Evolutionary conservation across 176 grass and related monocot species (phyloP).

Genomic region (Cocos nucifera): DNA sequence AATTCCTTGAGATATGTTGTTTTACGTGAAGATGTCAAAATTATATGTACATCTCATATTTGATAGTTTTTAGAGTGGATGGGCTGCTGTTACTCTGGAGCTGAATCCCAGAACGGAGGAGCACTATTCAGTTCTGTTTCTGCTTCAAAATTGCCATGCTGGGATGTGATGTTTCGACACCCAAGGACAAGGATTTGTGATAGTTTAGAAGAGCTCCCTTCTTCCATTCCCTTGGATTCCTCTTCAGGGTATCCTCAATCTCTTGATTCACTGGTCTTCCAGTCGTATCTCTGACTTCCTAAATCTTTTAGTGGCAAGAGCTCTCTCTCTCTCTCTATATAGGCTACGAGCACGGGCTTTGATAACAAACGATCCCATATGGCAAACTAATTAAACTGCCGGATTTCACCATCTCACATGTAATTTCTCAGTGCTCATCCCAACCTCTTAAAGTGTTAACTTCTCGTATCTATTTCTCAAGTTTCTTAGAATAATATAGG

Average conservation of each 20-base stretch:
- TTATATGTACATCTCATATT: neutral
- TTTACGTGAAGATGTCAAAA: neutral
- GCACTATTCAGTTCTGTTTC: neutral
- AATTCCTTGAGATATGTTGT: too few relatives aligned
- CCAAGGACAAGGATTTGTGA: conserved; percentile 14
- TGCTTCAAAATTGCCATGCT: conserved; percentile 16
- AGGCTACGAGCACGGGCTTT: conserved; percentile 68
- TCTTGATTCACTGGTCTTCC: too few relatives aligned
- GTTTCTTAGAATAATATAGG: neutral
- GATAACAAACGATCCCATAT: conserved; percentile 60
- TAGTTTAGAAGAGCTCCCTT: conserved; percentile 40
- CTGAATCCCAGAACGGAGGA: conserved; percentile 21
- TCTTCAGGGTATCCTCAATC: conserved; percentile 30
- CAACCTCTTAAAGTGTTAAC: too few relatives aligned
- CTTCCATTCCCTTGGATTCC: conserved; percentile 51
- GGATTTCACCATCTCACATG: conserved; percentile 16
- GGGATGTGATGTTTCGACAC: conserved; percentile 24
- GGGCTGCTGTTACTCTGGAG: conserved; percentile 46
- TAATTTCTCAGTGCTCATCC: neutral
- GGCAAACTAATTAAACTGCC: conserved; percentile 40
- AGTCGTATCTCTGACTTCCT: too few relatives aligned
- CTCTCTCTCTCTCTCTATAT: neutral
- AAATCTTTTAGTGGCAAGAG: too few relatives aligned
- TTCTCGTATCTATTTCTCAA: neutral
- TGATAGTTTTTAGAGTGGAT: conserved; percentile 59